Percentiles rank a stretch among this genome's conserved stretches.
Conservation (phyloP, 805 yeast genomes). For the Sugiyamaella marilandica region DNA sequence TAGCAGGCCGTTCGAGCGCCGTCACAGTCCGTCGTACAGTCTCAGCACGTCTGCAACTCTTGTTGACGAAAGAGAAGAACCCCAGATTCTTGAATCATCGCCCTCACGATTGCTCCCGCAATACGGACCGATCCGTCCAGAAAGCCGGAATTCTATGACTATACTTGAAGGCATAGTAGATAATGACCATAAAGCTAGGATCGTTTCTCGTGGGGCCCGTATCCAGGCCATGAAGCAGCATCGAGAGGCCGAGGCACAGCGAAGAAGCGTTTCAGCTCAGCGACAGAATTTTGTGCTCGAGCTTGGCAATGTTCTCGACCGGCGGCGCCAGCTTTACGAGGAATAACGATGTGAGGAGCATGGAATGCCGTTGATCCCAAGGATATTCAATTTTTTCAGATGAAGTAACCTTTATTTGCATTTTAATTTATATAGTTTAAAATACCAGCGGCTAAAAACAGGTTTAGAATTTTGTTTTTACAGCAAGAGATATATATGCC, state of each 20-base stretch:
- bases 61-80: neutral
- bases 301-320: constrained; percentile 23
- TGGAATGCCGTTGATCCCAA: too few species aligned
- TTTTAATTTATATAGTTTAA: too few species aligned
- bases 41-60: constrained; percentile 6
- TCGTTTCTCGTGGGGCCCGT: constrained; percentile 21
- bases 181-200: constrained; percentile 12
- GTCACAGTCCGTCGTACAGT: constrained; percentile 2
- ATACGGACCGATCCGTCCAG: constrained; percentile 11
- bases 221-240: constrained; percentile 22
- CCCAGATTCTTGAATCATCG: neutral
- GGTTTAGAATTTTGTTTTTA: too few species aligned
- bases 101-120: neutral
- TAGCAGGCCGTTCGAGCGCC: neutral
- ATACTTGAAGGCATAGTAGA: constrained; percentile 26
- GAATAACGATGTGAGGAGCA: neutral
- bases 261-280: constrained; percentile 11
- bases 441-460: too few species aligned
- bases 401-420: too few species aligned
- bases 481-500: too few species aligned
- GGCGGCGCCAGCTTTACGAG: constrained; percentile 5
- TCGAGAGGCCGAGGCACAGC: constrained; percentile 18
- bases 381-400: too few species aligned
- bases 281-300: constrained; percentile 23
- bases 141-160: constrained; percentile 14